phyloP scores from a whole-genome alignment of 805 yeast genomes.

The Peterozyma toletana region DNA sequence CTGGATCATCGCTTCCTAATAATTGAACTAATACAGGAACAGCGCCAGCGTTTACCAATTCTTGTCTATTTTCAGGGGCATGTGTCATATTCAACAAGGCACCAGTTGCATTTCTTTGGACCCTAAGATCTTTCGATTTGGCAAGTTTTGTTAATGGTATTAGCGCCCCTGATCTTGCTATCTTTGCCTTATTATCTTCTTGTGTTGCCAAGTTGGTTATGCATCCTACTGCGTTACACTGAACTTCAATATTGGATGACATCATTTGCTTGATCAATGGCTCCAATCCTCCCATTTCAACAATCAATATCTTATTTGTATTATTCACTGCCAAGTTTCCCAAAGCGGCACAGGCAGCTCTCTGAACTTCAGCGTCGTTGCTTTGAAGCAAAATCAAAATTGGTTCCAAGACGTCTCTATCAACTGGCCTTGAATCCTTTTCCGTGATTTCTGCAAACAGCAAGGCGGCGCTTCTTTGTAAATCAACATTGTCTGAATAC shows the following conservation, averaged over 20 bases:
- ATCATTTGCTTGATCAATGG: conserved; percentile 97
- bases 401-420: conserved; percentile 89
- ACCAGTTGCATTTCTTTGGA: conserved; percentile 98
- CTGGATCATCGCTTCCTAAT: conserved; percentile 82
- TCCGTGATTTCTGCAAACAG: conserved; percentile 99
- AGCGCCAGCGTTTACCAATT: conserved; percentile 95
- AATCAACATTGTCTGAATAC: conserved; percentile 88
- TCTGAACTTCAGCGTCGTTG: conserved; percentile 88
- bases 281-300: conserved; percentile 96
- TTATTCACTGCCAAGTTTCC: conserved; percentile 98
- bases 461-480: conserved; percentile 94
- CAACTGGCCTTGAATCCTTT: conserved; percentile 87
- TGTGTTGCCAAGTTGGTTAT: conserved; percentile 96
- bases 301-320: conserved; percentile 87
- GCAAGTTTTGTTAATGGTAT: conserved; percentile 93
- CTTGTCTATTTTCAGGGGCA: conserved; percentile 92
- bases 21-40: conserved; percentile 92
- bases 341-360: conserved; percentile 98
- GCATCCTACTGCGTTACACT: conserved; percentile 98
- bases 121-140: conserved; percentile 88
- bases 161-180: conserved; percentile 93
- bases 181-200: conserved; percentile 92
- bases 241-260: conserved; percentile 95
- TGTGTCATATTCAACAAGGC: conserved; percentile 98
- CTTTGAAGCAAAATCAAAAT: conserved; percentile 80